Base-by-base conservation (phyloP, 2,329 filamentous ascomycete species). In the Cytospora schulzeri region DNA sequence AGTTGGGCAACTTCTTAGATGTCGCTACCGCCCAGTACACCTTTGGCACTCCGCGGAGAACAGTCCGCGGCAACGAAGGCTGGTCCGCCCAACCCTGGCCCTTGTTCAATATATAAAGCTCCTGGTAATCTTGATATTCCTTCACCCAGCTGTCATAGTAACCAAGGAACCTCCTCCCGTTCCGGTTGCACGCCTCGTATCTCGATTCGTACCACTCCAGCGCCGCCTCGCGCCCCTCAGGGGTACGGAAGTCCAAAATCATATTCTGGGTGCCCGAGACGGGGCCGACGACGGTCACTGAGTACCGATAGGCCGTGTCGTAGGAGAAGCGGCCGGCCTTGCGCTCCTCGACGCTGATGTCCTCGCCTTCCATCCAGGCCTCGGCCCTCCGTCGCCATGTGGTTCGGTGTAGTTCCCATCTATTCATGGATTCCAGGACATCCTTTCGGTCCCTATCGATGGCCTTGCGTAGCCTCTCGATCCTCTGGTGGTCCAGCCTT, bases 161-260 rank as follows among this genome's bases (percentile, higher is more conserved):
- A 8, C 2, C 17, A 14, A 33, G 15, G n/a, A 14, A 5, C 15
- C 6, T 19, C 2, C 2, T 24, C 6, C n/a, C 8, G 15, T 6
- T 17, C 4, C 2, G 15, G 28, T 22, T 9, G 6, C 15, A 1
- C 9, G 0, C 15, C n/a, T 26, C 4, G 17, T 58, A 54, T 1
- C 0, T 1, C 5, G 3, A 12, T 12, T 58, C 35, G 33, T 28
- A 58, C 50, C 35, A 62, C 28, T 22, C 15, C 31, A 57, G 31
- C 9, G 54, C 63, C 35, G 48, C 12, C 24, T 35, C 45, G 45
- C 59, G 29, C 22, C 59, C 53, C 54, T 62, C 17, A 3, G 19
- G 28, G 15, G 63, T 65, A 29, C 63, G 48, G 24, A 62, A 50
- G 24, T 65, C 63, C 11, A 57, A n/a, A 14, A 53, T n/a, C 22